Evolutionary conservation across 257 asterid genomes (phyloP), one percentile per base, ranked within the genome.

Genomic region (Eustoma russellianum): DNA sequence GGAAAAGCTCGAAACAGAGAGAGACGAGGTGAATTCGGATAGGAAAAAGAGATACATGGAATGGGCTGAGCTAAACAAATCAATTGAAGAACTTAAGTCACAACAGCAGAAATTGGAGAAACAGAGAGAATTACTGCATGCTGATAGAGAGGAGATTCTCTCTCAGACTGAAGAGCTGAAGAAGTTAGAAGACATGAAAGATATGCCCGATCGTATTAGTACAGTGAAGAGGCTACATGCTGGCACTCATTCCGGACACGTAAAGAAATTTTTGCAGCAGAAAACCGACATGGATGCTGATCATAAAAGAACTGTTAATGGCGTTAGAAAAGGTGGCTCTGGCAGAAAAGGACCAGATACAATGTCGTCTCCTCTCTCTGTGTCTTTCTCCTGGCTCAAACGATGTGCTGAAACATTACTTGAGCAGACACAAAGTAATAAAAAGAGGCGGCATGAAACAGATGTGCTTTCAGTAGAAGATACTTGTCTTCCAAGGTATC

Each of bases 61-160:
- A 68, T 88, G 95, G 94, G 74, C 83, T 17, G 91, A 85, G 82
- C 74, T 92, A 62, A 80, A 78, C 59, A 76, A 50, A 33, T 82
- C 85, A 6, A 83, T 88, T 33, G 91, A 85, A 63, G 94, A 83
- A 69, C 94, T 92, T 53, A 79, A 73, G 76, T 72, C 68, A 67
- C 99, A 92, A 69, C 83, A 97, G 51, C 79, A 82, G 68, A 92
- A 79, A 65, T 67, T 92, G 73, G 99, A 85, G 83, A 85, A 85
- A 67, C 97, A 92, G 73, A 78, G 99, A 74, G 95, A 85, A 71
- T 73, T 79, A 48, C 75, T 92, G 33, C 86, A 70, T 52, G 86
- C 88, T 57, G 99, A 92, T 54, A 77, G 99, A 63, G 74, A 70
- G 68, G 93, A 85, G 55, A 88, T 92, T 58, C 79, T 88, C 62